A percentile compares a stretch with the other conserved stretches of the same genome.
phyloP scores from a whole-genome alignment of 192 early-diverging fungal genomes.

The Coemansia reversa region DNA sequence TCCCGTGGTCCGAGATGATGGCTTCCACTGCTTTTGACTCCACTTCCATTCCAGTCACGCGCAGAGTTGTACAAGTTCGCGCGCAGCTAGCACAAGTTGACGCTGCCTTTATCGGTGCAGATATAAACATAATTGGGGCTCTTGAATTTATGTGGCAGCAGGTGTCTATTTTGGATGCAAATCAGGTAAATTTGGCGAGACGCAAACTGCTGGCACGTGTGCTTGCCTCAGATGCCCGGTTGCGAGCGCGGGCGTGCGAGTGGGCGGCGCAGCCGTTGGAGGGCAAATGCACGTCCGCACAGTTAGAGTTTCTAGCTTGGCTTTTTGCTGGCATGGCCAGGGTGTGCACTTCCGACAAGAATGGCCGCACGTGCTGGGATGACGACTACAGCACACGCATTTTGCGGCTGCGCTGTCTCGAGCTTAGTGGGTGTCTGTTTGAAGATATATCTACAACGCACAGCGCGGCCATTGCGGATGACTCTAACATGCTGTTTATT shows the following conservation, averaged over 20 bases:
- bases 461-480: neutral
- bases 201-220: slow-evolving; percentile 26
- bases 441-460: neutral
- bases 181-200: neutral
- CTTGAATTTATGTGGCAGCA: slow-evolving; percentile 15
- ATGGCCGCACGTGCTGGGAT: slow-evolving; percentile 25
- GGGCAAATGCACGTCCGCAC: neutral
- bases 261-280: slow-evolving; percentile 14
- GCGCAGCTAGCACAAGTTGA: slow-evolving; percentile 9
- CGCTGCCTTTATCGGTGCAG: slow-evolving; percentile 2
- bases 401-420: slow-evolving; percentile 9
- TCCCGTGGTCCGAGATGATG: neutral
- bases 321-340: slow-evolving; percentile 11
- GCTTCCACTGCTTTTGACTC: neutral
- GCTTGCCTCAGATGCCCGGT: slow-evolving; percentile 9
- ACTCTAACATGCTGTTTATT: slow-evolving; percentile 14
- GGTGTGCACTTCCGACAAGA: neutral
- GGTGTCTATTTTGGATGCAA: neutral
- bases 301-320: slow-evolving; percentile 8
- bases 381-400: neutral
- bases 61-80: neutral
- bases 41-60: neutral
- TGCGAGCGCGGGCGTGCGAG: slow-evolving; percentile 14
- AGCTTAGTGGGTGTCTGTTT: slow-evolving; percentile 9
- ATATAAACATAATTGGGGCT: slow-evolving; percentile 5